Base-by-base conservation (phyloP, 2,329 filamentous ascomycete genomes). In the Monilinia fructigena region DNA sequence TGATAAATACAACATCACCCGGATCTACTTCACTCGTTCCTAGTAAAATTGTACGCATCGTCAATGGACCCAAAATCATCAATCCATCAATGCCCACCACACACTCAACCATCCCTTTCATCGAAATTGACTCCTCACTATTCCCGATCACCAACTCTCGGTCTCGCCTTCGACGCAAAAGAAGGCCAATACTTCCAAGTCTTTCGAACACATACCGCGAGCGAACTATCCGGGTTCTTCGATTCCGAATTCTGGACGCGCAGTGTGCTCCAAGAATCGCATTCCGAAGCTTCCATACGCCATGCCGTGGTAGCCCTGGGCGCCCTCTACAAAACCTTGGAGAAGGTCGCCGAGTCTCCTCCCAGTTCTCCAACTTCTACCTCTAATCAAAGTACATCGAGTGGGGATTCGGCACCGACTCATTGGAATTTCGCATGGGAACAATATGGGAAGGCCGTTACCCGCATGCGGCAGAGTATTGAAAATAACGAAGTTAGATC, bases 271-370 rank as follows among this genome's bases (percentile, higher is more conserved):
- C 84, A 86, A 70, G 86, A 87, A 74, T 89, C 86, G 63, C 85
- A 89, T 70, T 80, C 81, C 0, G 85, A 88, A 72, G 78, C 82
- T 16, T 82, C 86, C 35, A 86, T 90, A 67, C 83, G 84, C 16
- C 86, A 89, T 74, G 85, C 87, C 14, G 86, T 90, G 12, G 81
- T 89, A 31, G 88, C 87, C 7, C 78, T 90, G 10, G 87, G 86
- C 20, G 86, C 86, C 4, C 77, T 90, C 50, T 89, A 90, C 76
- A 89, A 89, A 75, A 88, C 86, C 0, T 76, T 89, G 8, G 86
- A 89, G 73, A 83, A 83, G 69, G 81, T 82, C 2, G 79, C 81
- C 2, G 82, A 82, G 2, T 75, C 77, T 8, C 83, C 83, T 4
- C 83, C 83, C 1, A 68, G 70, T 18, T 74, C 76, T 0, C 73